phyloP scores from a whole-genome alignment of 306 rosid species.

The Inga leiocalycina region DNA sequence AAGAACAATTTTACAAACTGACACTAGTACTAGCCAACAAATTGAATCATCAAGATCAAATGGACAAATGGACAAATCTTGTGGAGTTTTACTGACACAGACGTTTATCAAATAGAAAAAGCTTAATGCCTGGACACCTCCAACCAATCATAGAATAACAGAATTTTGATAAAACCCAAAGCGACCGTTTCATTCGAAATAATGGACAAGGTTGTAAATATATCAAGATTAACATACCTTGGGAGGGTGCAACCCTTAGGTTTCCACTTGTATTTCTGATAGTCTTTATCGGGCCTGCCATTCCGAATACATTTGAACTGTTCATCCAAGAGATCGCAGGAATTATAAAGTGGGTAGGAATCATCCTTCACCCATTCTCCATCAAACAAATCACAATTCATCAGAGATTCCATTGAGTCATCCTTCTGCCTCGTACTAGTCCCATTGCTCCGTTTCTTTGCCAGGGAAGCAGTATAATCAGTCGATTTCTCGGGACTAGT shows the following conservation, averaged over 20 bases:
- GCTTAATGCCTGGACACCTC: neutral
- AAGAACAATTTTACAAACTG: neutral
- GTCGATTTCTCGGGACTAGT: slow-evolving; percentile 27
- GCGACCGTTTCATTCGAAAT: neutral
- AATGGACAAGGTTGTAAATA: neutral
- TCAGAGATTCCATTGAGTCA: slow-evolving; percentile 57
- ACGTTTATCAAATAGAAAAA: neutral
- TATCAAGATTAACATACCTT: slow-evolving; percentile 48
- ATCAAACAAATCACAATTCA: slow-evolving; percentile 74
- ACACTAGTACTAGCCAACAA: neutral
- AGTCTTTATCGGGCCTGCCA: slow-evolving; percentile 80
- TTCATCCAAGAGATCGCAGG: slow-evolving; percentile 75
- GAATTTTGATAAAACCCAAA: neutral
- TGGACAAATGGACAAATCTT: neutral
- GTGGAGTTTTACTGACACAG: neutral
- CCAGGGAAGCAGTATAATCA: slow-evolving; percentile 50
- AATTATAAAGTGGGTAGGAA: slow-evolving; percentile 72
- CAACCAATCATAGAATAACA: neutral
- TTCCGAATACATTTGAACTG: slow-evolving; percentile 80
- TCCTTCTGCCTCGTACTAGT: slow-evolving; percentile 34
- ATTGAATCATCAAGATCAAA: neutral
- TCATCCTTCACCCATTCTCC: slow-evolving; percentile 91
- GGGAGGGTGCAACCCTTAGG: slow-evolving; percentile 84
- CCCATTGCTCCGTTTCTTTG: slow-evolving; percentile 45
- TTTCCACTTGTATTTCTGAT: slow-evolving; percentile 80